Conservation (phyloP, 257 asterid species). For the Plantago major region DNA sequence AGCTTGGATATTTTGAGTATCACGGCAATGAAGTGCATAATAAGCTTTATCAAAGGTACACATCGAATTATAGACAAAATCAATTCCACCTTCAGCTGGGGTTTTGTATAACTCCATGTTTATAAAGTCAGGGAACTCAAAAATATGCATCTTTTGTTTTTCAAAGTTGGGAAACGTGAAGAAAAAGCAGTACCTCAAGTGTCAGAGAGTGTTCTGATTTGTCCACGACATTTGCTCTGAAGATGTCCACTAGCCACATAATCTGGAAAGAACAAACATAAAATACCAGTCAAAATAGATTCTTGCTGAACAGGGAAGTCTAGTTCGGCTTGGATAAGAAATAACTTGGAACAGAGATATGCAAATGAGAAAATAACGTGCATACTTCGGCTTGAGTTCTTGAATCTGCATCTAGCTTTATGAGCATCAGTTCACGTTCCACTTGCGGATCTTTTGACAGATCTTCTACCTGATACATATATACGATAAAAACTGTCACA, state of each 20-base stretch:
- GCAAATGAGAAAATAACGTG: not conserved
- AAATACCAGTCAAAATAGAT: not conserved
- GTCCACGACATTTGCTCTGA: slow-evolving; percentile 81
- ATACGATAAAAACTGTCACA: slow-evolving; percentile 16
- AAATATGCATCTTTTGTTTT: not conserved
- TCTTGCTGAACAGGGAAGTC: too few species aligned
- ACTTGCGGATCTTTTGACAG: slow-evolving; percentile 73
- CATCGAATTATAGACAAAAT: too few species aligned
- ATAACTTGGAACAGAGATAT: slow-evolving; percentile 3
- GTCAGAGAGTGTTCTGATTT: slow-evolving; percentile 70
- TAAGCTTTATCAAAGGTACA: too few species aligned
- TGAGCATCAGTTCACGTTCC: slow-evolving; percentile 86
- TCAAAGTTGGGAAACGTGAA: slow-evolving; percentile 15
- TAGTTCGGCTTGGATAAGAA: not conserved
- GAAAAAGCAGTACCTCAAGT: slow-evolving; percentile 47
- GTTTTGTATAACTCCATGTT: too few species aligned
- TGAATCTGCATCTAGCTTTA: slow-evolving; percentile 66
- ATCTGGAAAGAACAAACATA: slow-evolving; percentile 43
- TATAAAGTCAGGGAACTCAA: too few species aligned
- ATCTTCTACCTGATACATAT: slow-evolving; percentile 76
- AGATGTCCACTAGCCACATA: slow-evolving; percentile 71
- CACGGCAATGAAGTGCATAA: too few species aligned
- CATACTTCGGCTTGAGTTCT: slow-evolving; percentile 64
- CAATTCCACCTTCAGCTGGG: too few species aligned
- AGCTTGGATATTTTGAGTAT: slow-evolving; percentile 1